Evolutionary conservation across 1,284 basidiomycete genomes (phyloP).

Genomic region (Ustilago hordei): DNA sequence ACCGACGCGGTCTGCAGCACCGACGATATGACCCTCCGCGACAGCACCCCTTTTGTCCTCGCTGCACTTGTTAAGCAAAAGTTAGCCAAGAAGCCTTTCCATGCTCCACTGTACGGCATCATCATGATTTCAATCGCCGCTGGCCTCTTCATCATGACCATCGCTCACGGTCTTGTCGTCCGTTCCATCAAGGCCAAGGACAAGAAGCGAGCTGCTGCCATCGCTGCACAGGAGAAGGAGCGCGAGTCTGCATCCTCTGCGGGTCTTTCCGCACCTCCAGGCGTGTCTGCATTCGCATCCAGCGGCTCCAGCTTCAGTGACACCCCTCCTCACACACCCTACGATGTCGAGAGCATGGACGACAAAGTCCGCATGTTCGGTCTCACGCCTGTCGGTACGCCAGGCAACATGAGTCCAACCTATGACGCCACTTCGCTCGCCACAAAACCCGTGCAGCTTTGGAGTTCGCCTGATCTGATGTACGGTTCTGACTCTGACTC

Average conservation of each 20-base stretch:
- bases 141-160: constrained; percentile 55
- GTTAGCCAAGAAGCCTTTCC: constrained; percentile 17
- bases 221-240: constrained; percentile 36
- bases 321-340: constrained; percentile 17
- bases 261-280: constrained; percentile 7
- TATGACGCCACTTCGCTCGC: not conserved
- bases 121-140: constrained; percentile 44
- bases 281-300: constrained; percentile 16
- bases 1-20: constrained; percentile 54
- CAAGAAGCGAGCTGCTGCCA: constrained; percentile 42
- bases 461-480: constrained; percentile 49
- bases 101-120: constrained; percentile 45
- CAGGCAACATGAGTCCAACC: constrained; percentile 24
- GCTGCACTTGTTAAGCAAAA: constrained; percentile 35
- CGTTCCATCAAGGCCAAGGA: constrained; percentile 48
- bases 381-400: constrained; percentile 11
- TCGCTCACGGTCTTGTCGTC: constrained; percentile 53
- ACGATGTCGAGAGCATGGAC: constrained; percentile 30
- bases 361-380: constrained; percentile 37
- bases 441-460: constrained; percentile 35
- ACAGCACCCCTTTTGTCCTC: constrained; percentile 52
- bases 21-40: constrained; percentile 56
- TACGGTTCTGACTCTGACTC: constrained; percentile 47
- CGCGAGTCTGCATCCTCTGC: constrained; percentile 6
- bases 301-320: constrained; percentile 6